Conservation (phyloP, 345 rosid species). For the Heritiera fomes region DNA sequence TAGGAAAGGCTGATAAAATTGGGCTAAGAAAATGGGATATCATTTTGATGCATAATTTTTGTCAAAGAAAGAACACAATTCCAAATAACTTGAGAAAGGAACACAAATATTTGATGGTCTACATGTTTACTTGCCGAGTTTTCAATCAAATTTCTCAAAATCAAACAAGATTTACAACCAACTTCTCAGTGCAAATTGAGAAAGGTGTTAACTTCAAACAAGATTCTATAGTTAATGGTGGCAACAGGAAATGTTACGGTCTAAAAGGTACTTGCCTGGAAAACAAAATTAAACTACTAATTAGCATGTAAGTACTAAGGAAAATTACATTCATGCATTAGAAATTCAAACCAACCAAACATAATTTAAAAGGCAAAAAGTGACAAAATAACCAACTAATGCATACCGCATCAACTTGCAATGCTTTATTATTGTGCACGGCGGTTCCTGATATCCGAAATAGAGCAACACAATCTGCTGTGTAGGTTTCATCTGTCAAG, state of each 20-base stretch:
- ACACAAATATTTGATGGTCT: not conserved
- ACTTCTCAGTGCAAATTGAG: not conserved
- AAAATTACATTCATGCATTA: not conserved
- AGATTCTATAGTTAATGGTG: not conserved
- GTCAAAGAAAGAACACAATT: not conserved
- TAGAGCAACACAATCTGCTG: conserved; percentile 70
- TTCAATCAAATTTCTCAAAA: conserved; percentile 12
- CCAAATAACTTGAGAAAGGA: not conserved
- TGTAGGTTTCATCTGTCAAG: conserved; percentile 67
- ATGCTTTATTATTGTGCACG: conserved; percentile 65
- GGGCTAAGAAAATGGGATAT: not conserved
- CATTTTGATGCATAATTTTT: not conserved
- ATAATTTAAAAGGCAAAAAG: conserved; percentile 1
- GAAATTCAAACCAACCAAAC: conserved; percentile 10
- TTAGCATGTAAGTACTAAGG: not conserved
- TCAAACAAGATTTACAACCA: not conserved
- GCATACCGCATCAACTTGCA: conserved; percentile 87
- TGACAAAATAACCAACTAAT: conserved; percentile 21
- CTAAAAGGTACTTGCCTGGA: not conserved
- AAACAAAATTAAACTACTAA: not conserved
- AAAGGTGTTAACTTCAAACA: not conserved
- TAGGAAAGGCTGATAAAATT: not conserved
- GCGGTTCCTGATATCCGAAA: conserved; percentile 82
- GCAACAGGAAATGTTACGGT: not conserved
- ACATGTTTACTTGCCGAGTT: not conserved